Evolutionary conservation across 805 yeast genomes (phyloP), one percentile per base, ranked within the genome.

Genomic region (Kuraishia ogatae): DNA sequence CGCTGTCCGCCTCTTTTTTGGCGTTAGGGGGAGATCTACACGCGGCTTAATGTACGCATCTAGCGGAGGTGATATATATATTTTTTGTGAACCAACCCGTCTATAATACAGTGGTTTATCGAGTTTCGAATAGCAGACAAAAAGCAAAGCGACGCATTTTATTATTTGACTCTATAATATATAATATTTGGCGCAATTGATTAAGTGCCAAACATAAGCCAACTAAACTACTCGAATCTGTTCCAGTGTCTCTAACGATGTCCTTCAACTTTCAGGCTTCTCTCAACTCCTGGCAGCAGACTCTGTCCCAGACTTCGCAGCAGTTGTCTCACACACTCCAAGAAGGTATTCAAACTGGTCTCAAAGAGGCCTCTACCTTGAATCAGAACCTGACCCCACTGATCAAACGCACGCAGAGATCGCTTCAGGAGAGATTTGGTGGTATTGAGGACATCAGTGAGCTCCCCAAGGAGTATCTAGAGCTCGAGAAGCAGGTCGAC

Each of bases 391-490:
- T 81, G 63, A 72, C 78, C 56, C 86, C 88, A 51, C 75, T 82
- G 58, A 74, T 87, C 48, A 73, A 80, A 63, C 76, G 86, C 65
- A 84, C 88, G 10, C 75, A 79, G 15, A 75, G 83, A 62, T 75
- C 82, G 53, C 72, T 85, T 22, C 83, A 84, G 61, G 82, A 82
- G 62, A 84, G 78, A 61, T 76, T 86, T 57, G 85, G 87, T 39
- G 75, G 82, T 43, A 77, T 83, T 55, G 89, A 83, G 59, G 85
- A 80, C 56, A 84, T 84, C 51, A 80, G 87, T 55, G 89, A 86
- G 66, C 75, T 88, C 53, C 96, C 96, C 51, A 80, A 78, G 48
- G 91, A 86, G 59, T 88, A 88, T 68, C 75, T 81, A 55, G 77
- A 79, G 56, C 73, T 88, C 63, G 96, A 87, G 66, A 74, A 77